Base-by-base conservation (phyloP, 176 grass and related monocot genomes). In the Bothriochloa decipiens region DNA sequence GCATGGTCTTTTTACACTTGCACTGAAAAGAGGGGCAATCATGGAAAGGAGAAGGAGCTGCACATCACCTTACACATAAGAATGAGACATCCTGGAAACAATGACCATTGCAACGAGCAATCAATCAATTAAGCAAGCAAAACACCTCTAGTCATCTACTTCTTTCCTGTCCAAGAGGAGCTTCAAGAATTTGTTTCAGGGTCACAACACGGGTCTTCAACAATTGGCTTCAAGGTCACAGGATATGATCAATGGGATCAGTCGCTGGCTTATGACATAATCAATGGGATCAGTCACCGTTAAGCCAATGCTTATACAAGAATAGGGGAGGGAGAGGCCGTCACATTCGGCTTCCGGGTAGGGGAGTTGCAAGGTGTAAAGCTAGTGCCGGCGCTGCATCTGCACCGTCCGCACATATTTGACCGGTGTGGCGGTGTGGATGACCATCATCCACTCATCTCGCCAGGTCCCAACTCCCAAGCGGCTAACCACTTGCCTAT, bases 261-360 rank as follows among this genome's bases (percentile, higher is more conserved):
- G 77, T 50, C 20, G 13, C 11, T 72, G 14, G 47, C 15, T 50
- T 50, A 50, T n/a, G n/a, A n/a, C n/a, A n/a, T n/a, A n/a, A 77
- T 71, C 58, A 58, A 64, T 20, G 20, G 72, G 86, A 90, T 58
- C 79, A 67, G 76, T 60, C 18, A 7, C 11, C 68, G 16, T 26
- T n/a, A 84, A 42, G 20, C 3, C 7, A 80, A 60, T 90, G 74
- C 84, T 80, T n/a, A n/a, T 84, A 65, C n/a, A 87, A 87, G 84
- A 79, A 90, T n/a, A n/a, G n/a, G n/a, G n/a, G n/a, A n/a, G n/a
- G n/a, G n/a, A n/a, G n/a, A n/a, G n/a, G n/a, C n/a, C n/a, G n/a
- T n/a, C n/a, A n/a, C n/a, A n/a, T n/a, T n/a, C n/a, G n/a, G n/a
- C n/a, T n/a, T n/a, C n/a, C n/a, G n/a, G n/a, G n/a, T n/a, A n/a